A percentile compares a stretch with the other conserved stretches of the same genome.
phyloP scores from a whole-genome alignment of 441 rosid species.

The Viola pubescens region DNA sequence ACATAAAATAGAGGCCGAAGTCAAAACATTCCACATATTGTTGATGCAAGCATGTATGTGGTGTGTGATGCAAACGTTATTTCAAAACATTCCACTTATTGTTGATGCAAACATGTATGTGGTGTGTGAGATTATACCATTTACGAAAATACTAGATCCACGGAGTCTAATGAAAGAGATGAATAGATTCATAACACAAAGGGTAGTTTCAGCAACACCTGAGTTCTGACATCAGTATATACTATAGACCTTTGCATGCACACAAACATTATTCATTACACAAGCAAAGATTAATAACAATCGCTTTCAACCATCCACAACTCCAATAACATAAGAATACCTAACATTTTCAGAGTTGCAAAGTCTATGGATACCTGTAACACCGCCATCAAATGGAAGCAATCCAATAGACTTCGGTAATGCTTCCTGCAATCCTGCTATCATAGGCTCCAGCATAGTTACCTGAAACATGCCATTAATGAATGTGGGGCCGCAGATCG shows the following conservation, averaged over 20 bases:
- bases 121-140: too few species aligned
- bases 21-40: not conserved
- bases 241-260: too few species aligned
- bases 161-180: too few species aligned
- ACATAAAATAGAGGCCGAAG: not conserved
- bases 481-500: slow-evolving; percentile 9
- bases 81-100: not conserved
- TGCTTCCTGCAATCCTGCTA: slow-evolving; percentile 85
- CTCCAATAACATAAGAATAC: not conserved
- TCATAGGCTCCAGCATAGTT: slow-evolving; percentile 81
- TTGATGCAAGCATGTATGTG: not conserved
- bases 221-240: too few species aligned
- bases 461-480: slow-evolving; percentile 39
- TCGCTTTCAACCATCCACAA: not conserved
- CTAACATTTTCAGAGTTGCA: not conserved
- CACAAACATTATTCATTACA: too few species aligned
- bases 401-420: slow-evolving; percentile 94
- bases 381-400: slow-evolving; percentile 95
- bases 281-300: too few species aligned
- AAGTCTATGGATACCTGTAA: slow-evolving; percentile 48
- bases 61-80: too few species aligned
- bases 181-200: too few species aligned
- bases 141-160: too few species aligned
- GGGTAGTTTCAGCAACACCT: too few species aligned
- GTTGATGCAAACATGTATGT: not conserved